Evolutionary conservation across 805 yeast genomes (phyloP).

Genomic region (Teunomyces barrocoloradensis): DNA sequence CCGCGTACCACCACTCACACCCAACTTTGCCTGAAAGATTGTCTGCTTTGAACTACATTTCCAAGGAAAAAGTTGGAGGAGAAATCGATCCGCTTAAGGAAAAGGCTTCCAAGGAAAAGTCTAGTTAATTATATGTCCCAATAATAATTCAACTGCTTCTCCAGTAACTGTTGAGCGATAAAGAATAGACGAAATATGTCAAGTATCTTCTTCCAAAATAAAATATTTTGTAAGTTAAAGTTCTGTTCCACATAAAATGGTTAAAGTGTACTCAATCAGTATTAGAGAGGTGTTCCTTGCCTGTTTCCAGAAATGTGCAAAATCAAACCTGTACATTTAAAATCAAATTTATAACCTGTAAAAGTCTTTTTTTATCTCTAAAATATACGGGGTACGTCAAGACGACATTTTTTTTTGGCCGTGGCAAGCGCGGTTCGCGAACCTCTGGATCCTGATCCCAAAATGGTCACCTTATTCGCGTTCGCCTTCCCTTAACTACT

Average conservation of each 20-base stretch:
- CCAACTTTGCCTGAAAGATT: constrained; percentile 92
- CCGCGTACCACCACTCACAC: constrained; percentile 86
- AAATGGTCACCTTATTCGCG: neutral
- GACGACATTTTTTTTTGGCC: neutral
- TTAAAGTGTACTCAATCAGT: too few species aligned
- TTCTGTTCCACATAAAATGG: too few species aligned
- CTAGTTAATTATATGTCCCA: too few species aligned
- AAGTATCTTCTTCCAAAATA: too few species aligned
- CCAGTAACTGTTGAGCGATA: too few species aligned
- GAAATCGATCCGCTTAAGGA: neutral
- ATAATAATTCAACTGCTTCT: too few species aligned
- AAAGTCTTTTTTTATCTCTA: neutral
- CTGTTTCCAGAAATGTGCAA: too few species aligned
- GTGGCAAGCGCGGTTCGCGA: constrained; percentile 1
- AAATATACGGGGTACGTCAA: neutral
- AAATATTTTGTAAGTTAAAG: too few species aligned
- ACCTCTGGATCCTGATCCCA: neutral
- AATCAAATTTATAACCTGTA: neutral
- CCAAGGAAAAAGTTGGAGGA: constrained; percentile 34
- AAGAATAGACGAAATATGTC: too few species aligned
- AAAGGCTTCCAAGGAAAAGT: too few species aligned
- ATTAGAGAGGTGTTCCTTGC: too few species aligned
- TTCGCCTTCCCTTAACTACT: neutral
- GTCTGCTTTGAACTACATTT: constrained; percentile 58
- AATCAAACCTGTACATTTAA: neutral